Evolutionary conservation across 306 rosid genomes (phyloP), one percentile per base, ranked within the genome.

Genomic region (Malus asiatica): DNA sequence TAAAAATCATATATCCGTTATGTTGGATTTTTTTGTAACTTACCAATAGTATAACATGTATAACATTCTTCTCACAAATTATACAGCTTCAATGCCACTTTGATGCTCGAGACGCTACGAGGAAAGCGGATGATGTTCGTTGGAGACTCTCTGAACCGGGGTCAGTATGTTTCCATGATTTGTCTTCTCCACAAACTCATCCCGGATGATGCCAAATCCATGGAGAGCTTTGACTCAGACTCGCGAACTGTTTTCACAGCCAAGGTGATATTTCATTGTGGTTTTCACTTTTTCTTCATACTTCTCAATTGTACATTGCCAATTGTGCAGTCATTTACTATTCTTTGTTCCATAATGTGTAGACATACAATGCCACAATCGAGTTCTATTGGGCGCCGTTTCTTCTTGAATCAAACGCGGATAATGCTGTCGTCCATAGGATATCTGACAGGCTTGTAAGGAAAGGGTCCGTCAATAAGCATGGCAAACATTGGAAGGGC

Each of bases 371-470:
- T 68, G 91, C 98, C 3, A 96, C 98, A n/a, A 88, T 96, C 15
- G 99, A 96, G 89, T 96, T 92, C 87, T 96, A 96, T 3, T 96
- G 99, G 99, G 99, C 99, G 0, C 99, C 99, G 15, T 92, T 96
- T 82, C 96, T 96, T 71, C 87, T 96, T 1, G 93, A 96, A 76
- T 96, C 99, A 8, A 96, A 96, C 76, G 74, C 99, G 0, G 99
- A 96, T 76, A 64, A 95, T 15, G 98, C 99, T 4, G 78, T 90
- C 19, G 9, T 86, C 69, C 99, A 96, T 53, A 89, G 99, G 42
- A 70, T 92, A 72, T 79, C 92, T 3, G 99, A 96, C 35, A 87
- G 99, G 79, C 71, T 96, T 76, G 98, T 90, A 3, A 83, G 91
- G 76, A 96, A 91, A 68, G 98, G 93, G 32, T 96, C 99, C 40